Evolutionary conservation across 2,329 filamentous ascomycete genomes (phyloP).

Genomic region (Tolypocladium ovalisporum): DNA sequence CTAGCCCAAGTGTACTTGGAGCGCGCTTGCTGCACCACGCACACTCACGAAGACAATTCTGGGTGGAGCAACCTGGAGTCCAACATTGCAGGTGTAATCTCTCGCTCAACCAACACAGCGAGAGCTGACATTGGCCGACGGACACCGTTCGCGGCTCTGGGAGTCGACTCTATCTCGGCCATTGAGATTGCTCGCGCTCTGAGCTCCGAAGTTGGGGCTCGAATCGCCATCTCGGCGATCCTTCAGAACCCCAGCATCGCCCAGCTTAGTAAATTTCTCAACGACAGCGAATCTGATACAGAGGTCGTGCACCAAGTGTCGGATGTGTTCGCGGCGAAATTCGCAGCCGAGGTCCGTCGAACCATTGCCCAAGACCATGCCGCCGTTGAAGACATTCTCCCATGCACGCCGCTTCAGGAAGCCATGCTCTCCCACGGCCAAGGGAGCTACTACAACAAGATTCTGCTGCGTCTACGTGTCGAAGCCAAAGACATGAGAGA

Average conservation of each 20-base stretch:
- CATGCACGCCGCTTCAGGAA: conserved; percentile 81
- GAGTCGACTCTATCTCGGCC: conserved; percentile 73
- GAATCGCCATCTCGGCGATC: conserved; percentile 56
- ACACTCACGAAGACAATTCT: conserved; percentile 17
- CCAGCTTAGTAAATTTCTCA: conserved; percentile 36
- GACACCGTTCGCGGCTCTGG: conserved; percentile 67
- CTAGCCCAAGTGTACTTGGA: conserved; percentile 37
- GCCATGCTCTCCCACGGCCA: conserved; percentile 58
- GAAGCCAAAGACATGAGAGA: conserved; percentile 37
- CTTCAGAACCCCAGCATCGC: conserved; percentile 58
- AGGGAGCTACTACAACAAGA: conserved; percentile 60
- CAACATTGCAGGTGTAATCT: conserved; percentile 43
- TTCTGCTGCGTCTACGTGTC: conserved; percentile 49
- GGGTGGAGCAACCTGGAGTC: conserved; percentile 46
- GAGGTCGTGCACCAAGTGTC: conserved; percentile 9
- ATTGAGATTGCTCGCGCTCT: conserved; percentile 57
- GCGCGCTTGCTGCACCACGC: conserved; percentile 11
- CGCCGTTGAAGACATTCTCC: conserved; percentile 47
- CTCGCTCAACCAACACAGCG: conserved; percentile 35
- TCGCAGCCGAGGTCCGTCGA: background rate
- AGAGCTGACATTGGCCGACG: conserved; percentile 42
- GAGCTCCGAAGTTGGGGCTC: conserved; percentile 28
- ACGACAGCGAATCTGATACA: background rate
- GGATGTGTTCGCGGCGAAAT: conserved; percentile 15
- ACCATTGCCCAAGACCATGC: conserved; percentile 11